Evolutionary conservation across 192 early-diverging fungal species (phyloP).

Genomic region (Umbelopsis ramanniana): DNA sequence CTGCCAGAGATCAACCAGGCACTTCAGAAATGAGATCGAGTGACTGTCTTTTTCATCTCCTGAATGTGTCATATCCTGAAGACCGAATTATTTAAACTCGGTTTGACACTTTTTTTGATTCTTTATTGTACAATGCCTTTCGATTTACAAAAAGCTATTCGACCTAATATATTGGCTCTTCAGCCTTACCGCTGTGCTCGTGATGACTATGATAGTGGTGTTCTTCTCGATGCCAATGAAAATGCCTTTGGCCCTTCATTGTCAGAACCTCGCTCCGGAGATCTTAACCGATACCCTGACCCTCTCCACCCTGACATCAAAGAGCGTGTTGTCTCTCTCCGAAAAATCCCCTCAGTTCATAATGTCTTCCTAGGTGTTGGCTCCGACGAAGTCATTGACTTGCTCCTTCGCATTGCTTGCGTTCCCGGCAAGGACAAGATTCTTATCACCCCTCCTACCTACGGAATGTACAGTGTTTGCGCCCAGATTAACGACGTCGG

Average conservation of each 20-base stretch:
- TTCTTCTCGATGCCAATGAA: slow-evolving; percentile 99
- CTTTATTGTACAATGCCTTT: slow-evolving; percentile 46
- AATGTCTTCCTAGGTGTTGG: slow-evolving; percentile 96
- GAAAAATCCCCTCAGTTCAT: slow-evolving; percentile 66
- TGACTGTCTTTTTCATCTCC: slow-evolving; percentile 3
- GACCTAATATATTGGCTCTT: slow-evolving; percentile 81
- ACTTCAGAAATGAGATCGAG: slow-evolving; percentile 1
- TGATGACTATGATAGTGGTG: slow-evolving; percentile 93
- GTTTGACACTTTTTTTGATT: slow-evolving; percentile 7
- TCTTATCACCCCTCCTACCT: slow-evolving; percentile 95
- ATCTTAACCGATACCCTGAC: slow-evolving; percentile 95
- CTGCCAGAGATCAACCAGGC: slow-evolving; percentile 32
- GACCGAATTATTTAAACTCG: background rate
- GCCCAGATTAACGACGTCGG: slow-evolving; percentile 95
- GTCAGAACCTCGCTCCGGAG: slow-evolving; percentile 37
- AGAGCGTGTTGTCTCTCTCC: slow-evolving; percentile 70
- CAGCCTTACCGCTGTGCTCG: slow-evolving; percentile 97
- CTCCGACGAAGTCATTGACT: slow-evolving; percentile 94
- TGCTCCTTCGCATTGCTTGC: slow-evolving; percentile 88
- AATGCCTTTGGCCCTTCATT: slow-evolving; percentile 85
- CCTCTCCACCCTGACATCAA: slow-evolving; percentile 90
- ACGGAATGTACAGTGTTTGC: slow-evolving; percentile 97
- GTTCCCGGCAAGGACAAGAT: slow-evolving; percentile 90
- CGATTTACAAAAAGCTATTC: slow-evolving; percentile 64
- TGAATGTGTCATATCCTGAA: background rate